Conservation (phyloP, 495 filamentous ascomycete genomes). For the Penicillium maclennaniae region DNA sequence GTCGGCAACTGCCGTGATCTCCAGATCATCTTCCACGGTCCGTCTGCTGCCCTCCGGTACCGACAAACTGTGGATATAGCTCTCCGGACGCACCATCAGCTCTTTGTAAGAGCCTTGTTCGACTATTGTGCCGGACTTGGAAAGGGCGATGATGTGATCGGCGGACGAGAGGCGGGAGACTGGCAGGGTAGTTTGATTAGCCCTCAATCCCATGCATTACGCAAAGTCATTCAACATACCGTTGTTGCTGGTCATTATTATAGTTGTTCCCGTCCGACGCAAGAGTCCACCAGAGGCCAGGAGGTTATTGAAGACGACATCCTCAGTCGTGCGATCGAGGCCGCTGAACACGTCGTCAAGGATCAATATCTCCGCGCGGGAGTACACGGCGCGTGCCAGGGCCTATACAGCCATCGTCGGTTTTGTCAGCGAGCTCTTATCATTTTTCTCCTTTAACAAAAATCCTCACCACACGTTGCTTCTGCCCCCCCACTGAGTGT, state of each 20-base stretch:
- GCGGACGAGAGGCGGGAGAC: slow-evolving; percentile 5
- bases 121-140: not conserved
- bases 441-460: too few species aligned
- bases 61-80: too few species aligned
- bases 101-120: not conserved
- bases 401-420: too few species aligned
- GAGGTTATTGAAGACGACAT: slow-evolving; percentile 39
- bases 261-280: slow-evolving; percentile 5
- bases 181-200: slow-evolving; percentile 19
- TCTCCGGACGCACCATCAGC: too few species aligned
- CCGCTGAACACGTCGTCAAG: slow-evolving; percentile 48
- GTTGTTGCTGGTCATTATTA: too few species aligned
- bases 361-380: slow-evolving; percentile 32
- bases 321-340: slow-evolving; percentile 44
- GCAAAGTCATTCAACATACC: too few species aligned
- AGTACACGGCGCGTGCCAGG: slow-evolving; percentile 47
- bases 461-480: slow-evolving; percentile 2
- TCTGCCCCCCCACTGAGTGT: too few species aligned
- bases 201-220: too few species aligned
- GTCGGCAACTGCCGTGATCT: too few species aligned
- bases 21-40: not conserved
- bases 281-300: slow-evolving; percentile 22
- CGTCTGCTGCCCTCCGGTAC: too few species aligned
- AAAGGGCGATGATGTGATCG: slow-evolving; percentile 3
- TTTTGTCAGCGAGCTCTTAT: too few species aligned